phyloP scores from a whole-genome alignment of 106 monocot genomes.

The Apostasia shenzhenica region DNA sequence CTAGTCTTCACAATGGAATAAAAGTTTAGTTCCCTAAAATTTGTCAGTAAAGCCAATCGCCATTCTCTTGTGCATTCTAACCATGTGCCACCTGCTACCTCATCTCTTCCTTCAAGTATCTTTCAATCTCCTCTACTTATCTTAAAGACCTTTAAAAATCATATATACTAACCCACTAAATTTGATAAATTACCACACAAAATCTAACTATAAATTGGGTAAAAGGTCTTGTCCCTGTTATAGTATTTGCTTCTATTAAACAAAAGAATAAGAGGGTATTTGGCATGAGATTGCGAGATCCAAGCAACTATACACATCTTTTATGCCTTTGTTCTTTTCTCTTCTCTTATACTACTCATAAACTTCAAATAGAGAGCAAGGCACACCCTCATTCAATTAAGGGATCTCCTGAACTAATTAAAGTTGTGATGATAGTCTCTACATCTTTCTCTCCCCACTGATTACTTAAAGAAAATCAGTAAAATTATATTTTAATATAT shows the following conservation, averaged over 20 bases:
- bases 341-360: background rate
- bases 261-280: conserved; percentile 54
- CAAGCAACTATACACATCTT: conserved; percentile 68
- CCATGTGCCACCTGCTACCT: conserved; percentile 81
- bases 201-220: too few relatives aligned
- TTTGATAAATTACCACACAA: too few relatives aligned
- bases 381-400: too few relatives aligned
- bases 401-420: too few relatives aligned
- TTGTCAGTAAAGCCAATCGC: conserved; percentile 77
- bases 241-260: conserved; percentile 75
- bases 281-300: conserved; percentile 81
- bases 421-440: too few relatives aligned
- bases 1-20: conserved; percentile 46
- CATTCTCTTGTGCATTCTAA: conserved; percentile 77
- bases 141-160: conserved; percentile 55
- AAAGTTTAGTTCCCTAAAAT: conserved; percentile 60
- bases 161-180: background rate
- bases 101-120: conserved; percentile 83
- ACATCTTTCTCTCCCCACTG: too few relatives aligned
- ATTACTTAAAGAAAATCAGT: too few relatives aligned
- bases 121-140: conserved; percentile 39
- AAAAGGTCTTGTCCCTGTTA: conserved; percentile 27
- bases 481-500: too few relatives aligned
- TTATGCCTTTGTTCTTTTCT: background rate
- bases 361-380: too few relatives aligned